Conservation (phyloP, 257 asterid species). For the Petrea volubilis region DNA sequence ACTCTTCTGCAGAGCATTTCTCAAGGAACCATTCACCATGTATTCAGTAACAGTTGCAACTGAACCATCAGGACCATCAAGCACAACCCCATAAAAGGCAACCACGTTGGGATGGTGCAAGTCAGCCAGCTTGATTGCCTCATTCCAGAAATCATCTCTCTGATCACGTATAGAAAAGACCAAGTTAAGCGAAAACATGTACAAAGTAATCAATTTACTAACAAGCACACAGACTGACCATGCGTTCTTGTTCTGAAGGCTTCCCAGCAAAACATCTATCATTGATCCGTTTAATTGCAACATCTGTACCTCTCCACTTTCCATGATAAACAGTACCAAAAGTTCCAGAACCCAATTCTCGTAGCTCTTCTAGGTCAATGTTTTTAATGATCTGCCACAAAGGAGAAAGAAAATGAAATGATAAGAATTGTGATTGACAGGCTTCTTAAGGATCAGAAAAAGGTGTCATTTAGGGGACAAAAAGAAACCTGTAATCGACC, state of each 20-base stretch:
- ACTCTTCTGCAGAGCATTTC: slow-evolving; percentile 84
- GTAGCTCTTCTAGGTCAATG: slow-evolving; percentile 87
- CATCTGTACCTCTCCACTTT: slow-evolving; percentile 99
- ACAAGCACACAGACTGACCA: slow-evolving; percentile 66
- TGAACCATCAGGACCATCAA: slow-evolving; percentile 93
- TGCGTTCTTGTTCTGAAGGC: slow-evolving; percentile 96
- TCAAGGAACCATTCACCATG: slow-evolving; percentile 97
- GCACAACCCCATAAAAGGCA: slow-evolving; percentile 97
- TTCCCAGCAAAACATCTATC: slow-evolving; percentile 95
- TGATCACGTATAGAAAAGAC: slow-evolving; percentile 28
- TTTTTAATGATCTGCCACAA: slow-evolving; percentile 75
- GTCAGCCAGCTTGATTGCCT: slow-evolving; percentile 96
- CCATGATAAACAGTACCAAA: slow-evolving; percentile 99
- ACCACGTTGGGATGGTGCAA: slow-evolving; percentile 99
- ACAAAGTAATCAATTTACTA: slow-evolving; percentile 10
- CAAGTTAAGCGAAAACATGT: slow-evolving; percentile 9
- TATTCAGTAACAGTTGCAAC: slow-evolving; percentile 97
- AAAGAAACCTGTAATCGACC: slow-evolving; percentile 84
- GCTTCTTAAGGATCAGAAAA: slow-evolving; percentile 11
- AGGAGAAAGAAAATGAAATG: not conserved
- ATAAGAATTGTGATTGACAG: not conserved
- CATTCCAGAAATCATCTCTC: slow-evolving; percentile 99
- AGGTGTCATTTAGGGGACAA: not conserved
- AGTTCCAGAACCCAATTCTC: slow-evolving; percentile 97
- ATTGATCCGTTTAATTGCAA: slow-evolving; percentile 92